phyloP scores from a whole-genome alignment of 192 early-diverging fungal genomes.

The Coemansia sp. region DNA sequence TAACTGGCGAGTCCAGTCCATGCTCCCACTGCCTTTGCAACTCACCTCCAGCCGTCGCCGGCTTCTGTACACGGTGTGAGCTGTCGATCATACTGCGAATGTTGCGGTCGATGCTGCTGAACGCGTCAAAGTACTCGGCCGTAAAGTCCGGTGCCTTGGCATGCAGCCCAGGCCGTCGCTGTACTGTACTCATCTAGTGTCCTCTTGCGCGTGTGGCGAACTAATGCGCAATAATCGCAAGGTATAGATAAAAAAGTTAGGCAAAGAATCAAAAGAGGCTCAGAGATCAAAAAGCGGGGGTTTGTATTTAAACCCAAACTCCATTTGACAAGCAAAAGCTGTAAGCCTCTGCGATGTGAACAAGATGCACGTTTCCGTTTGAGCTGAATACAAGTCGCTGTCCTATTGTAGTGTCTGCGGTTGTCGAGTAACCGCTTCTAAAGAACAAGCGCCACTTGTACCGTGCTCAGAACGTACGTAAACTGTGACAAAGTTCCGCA shows the following conservation, averaged over 20 bases:
- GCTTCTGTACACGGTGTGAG: not conserved
- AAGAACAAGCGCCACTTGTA: too few species aligned
- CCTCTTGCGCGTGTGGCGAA: too few species aligned
- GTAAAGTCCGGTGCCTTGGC: conserved; percentile 13
- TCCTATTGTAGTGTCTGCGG: too few species aligned
- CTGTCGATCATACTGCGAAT: conserved; percentile 36
- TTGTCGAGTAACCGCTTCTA: too few species aligned
- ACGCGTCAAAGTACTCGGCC: conserved; percentile 32
- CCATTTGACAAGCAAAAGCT: too few species aligned
- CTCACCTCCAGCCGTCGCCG: not conserved
- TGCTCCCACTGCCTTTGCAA: not conserved
- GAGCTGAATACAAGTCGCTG: too few species aligned
- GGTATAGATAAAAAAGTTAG: conserved; percentile 3
- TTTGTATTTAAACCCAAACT: not conserved
- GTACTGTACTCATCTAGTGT: not conserved
- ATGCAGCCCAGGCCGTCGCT: not conserved
- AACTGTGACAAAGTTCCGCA: too few species aligned
- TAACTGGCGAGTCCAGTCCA: not conserved
- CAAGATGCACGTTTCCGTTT: too few species aligned
- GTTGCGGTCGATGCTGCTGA: conserved; percentile 33
- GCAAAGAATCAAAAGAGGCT: conserved; percentile 3
- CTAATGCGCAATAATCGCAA: not conserved
- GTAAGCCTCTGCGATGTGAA: too few species aligned
- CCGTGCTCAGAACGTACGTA: too few species aligned
- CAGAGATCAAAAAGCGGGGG: not conserved